phyloP scores from a whole-genome alignment of 305 asterid species.

The Fraxinus xanthoxyloides region DNA sequence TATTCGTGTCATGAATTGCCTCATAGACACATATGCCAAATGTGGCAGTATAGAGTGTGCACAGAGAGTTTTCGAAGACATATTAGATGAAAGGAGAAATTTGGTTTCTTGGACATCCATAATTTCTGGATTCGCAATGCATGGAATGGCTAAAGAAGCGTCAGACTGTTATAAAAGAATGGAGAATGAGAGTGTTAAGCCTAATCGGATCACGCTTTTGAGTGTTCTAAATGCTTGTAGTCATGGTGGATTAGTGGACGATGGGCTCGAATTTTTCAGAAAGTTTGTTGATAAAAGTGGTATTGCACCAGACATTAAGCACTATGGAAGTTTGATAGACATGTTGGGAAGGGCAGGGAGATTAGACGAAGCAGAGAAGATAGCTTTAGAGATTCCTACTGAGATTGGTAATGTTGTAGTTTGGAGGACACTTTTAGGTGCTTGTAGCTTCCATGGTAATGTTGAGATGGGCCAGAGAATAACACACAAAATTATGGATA shows the following conservation, averaged over 20 bases:
- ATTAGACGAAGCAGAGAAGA: conserved; percentile 76
- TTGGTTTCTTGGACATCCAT: conserved; percentile 78
- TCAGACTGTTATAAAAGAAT: conserved; percentile 42
- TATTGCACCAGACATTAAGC: conserved; percentile 59
- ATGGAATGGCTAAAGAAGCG: conserved; percentile 74
- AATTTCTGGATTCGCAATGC: conserved; percentile 69
- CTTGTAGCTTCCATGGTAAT: conserved; percentile 73
- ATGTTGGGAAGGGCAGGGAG: conserved; percentile 89
- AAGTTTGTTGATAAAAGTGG: conserved; percentile 53
- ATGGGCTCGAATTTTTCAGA: conserved; percentile 57
- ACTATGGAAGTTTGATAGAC: conserved; percentile 64
- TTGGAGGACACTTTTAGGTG: conserved; percentile 89
- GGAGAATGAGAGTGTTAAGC: conserved; percentile 46
- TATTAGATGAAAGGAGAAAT: conserved; percentile 42
- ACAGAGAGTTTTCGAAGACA: conserved; percentile 46
- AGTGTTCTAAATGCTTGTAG: conserved; percentile 71
- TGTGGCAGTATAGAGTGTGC: conserved; percentile 63
- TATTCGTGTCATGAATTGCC: conserved; percentile 66
- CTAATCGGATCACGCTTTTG: conserved; percentile 63
- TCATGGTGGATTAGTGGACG: conserved; percentile 73
- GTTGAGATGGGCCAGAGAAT: conserved; percentile 71
- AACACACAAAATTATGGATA: conserved; percentile 48
- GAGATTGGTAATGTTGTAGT: conserved; percentile 47
- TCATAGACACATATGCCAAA: conserved; percentile 66
- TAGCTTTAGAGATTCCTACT: conserved; percentile 48